Base-by-base conservation (phyloP, 2,329 filamentous ascomycete genomes). In the Monascus ruber region DNA sequence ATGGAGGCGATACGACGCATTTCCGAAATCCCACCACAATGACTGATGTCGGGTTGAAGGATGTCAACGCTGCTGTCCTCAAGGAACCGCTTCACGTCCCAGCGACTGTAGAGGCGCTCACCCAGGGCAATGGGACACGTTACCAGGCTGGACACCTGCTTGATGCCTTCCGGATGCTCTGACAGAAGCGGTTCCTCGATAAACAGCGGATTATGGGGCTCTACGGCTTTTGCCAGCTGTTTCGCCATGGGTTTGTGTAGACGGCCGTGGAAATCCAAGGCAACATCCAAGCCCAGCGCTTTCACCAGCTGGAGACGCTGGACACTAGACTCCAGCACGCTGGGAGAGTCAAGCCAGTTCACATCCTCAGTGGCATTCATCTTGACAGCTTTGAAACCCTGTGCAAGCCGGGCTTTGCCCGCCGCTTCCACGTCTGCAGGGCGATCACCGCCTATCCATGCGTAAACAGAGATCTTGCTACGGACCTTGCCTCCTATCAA, bases 211-310 rank as follows among this genome's bases (percentile, higher is more conserved):
- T 69, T 69, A 47, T 83, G 72, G 0, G 81, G 80, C 44, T 81
- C 81, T 0, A 87, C 68, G 0, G 73, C 69, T 41, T 73, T 72
- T 1, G 79, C 80, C 2, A 88, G 70, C 48, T 87, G 83, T 48
- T 83, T 85, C 0, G 82, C 83, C 81, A 87, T 87, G n/a, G 81
- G 79, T 44, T 81, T 81, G 60, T 87, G 83, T 0, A 85, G 66
- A 6, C 82, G 74, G 3, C 83, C 84, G 54, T 88, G 84, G 58
- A 87, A 87, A 50, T 88, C 84, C 25, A 88, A 69, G 1, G 78
- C 84, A 0, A 73, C 82, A 41, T 87, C 82, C 48, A 88, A 72
- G 1, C 82, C 82, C 0, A 85, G 61, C 0, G 70, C 68, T 54
- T 82, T 85, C 6, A 88, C 83, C 0, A 73, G 68, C 47, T 79